A percentile compares a stretch with the other conserved stretches of the same genome.
Evolutionary conservation across 768 basidiomycete species (phyloP).

Genomic region (Tephrocybe sp.): DNA sequence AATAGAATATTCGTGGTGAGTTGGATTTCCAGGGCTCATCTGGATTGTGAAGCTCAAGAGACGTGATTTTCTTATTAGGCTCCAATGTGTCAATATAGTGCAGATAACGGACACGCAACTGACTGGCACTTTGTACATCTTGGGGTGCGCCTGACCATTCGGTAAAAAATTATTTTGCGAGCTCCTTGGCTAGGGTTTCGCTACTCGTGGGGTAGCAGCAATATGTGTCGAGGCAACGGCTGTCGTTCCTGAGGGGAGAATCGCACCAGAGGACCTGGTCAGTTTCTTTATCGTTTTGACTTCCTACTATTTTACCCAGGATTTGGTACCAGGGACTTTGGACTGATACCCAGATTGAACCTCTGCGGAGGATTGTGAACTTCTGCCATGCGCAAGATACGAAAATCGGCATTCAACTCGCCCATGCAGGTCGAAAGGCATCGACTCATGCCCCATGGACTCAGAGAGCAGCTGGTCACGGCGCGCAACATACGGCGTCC

Average conservation of each 20-base stretch:
- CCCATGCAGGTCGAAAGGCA: conserved; percentile 73
- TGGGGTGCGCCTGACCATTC: conserved; percentile 52
- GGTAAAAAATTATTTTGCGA: too few relatives aligned
- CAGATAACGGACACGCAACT: conserved; percentile 70
- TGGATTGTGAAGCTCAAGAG: neutral
- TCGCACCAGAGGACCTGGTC: conserved; percentile 70
- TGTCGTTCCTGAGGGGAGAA: conserved; percentile 71
- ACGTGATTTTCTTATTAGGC: conserved; percentile 36
- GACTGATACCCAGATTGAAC: conserved; percentile 71
- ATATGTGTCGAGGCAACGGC: conserved; percentile 76
- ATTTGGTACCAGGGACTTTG: conserved; percentile 58
- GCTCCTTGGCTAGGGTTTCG: conserved; percentile 52
- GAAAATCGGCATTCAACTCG: conserved; percentile 75
- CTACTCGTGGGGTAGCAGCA: conserved; percentile 67
- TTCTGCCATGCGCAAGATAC: conserved; percentile 71
- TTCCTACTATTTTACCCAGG: neutral
- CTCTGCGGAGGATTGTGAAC: conserved; percentile 67
- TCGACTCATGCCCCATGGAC: conserved; percentile 72
- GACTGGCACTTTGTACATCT: conserved; percentile 85
- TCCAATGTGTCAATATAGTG: conserved; percentile 84
- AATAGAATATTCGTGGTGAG: conserved; percentile 71
- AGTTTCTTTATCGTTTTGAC: neutral
- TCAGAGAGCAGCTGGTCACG: conserved; percentile 32
- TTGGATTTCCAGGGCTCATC: neutral
- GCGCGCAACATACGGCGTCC: conserved; percentile 32